Base-by-base conservation (phyloP, 2,329 filamentous ascomycete species). In the Diaporthe ilicicola region DNA sequence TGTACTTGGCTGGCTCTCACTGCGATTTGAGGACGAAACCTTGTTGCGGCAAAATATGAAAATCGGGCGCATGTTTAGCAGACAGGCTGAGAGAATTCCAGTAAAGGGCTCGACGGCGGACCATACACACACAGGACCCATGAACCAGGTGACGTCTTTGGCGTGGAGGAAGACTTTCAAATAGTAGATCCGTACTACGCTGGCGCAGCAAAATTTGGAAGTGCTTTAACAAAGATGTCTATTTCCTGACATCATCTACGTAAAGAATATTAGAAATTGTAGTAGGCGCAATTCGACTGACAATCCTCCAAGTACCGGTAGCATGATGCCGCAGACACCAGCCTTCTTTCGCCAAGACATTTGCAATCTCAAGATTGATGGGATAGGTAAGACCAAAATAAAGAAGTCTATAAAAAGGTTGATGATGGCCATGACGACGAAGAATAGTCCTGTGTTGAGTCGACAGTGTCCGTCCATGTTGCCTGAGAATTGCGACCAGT, bases 251-350 rank as follows among this genome's bases (percentile, higher is more conserved):
- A 37, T 39, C 13, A 15, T 39, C 8, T 10, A 39, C 3, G 13
- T 39, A 55, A 12, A n/a, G n/a, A n/a, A 5, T 24, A 19, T 19
- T 37, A 29, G 10, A 22, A n/a, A 13, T 37, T 29, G 12, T 4
- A 12, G 6, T 19, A 24, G 13, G 32, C n/a, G n/a, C 32, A 4
- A 9, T 7, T n/a, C 29, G 4, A 44, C 46, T 22, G 37, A 74
- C 72, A 74, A 71, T 22, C 72, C 70, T 29, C 72, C 72, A 1
- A 74, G 65, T n/a, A n/a, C n/a, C n/a, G n/a, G n/a, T 4, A 74
- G 29, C 71, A 73, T 71, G 48, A 74, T 73, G 32, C 71, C 67
- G 48, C 71, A 73, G 0, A 74, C 72, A 2, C 71, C 65, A 2
- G 56, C 2, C 59, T 74, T 74, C 48, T 67, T 74, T 10, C 69